Evolutionary conservation across 1,139 yeast species (phyloP).

Genomic region (Spathaspora sp.): DNA sequence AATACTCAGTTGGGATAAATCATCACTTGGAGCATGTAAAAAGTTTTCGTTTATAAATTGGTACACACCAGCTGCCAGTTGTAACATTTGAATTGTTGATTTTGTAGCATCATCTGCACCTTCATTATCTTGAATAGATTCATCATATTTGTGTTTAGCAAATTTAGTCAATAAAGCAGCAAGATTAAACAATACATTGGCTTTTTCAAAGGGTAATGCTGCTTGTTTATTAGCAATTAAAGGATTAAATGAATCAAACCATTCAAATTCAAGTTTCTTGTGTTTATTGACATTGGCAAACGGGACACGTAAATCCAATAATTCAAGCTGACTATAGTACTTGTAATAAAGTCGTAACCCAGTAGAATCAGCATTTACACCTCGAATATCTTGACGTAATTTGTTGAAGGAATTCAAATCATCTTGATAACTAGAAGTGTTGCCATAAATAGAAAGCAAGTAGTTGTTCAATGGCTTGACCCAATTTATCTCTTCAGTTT

Average conservation of each 20-base stretch:
- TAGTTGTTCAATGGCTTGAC: conserved; percentile 57
- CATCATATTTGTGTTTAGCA: conserved; percentile 51
- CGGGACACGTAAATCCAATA: conserved; percentile 75
- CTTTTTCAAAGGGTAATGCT: conserved; percentile 85
- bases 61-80: conserved; percentile 79
- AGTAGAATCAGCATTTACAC: conserved; percentile 51
- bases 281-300: conserved; percentile 53
- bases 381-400: conserved; percentile 61
- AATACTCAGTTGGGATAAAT: conserved; percentile 69
- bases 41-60: conserved; percentile 76
- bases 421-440: conserved; percentile 52
- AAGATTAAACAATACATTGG: conserved; percentile 72
- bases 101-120: conserved; percentile 44
- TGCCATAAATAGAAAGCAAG: conserved; percentile 64
- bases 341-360: conserved; percentile 56
- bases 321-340: conserved; percentile 82
- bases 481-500: conserved; percentile 69
- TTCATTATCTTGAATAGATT: conserved; percentile 43
- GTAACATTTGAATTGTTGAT: conserved; percentile 59
- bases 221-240: conserved; percentile 42
- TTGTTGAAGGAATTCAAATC: conserved; percentile 59
- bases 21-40: conserved; percentile 85
- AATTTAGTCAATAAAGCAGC: conserved; percentile 39
- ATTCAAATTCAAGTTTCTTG: conserved; percentile 60
- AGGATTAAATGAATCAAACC: conserved; percentile 73